Percentiles rank a stretch among this genome's conserved stretches.
These are phyloP conservation scores for Neurospora sp. DNA, from an alignment of 495 filamentous ascomycete species.

Conservation along the genomic window DNA sequence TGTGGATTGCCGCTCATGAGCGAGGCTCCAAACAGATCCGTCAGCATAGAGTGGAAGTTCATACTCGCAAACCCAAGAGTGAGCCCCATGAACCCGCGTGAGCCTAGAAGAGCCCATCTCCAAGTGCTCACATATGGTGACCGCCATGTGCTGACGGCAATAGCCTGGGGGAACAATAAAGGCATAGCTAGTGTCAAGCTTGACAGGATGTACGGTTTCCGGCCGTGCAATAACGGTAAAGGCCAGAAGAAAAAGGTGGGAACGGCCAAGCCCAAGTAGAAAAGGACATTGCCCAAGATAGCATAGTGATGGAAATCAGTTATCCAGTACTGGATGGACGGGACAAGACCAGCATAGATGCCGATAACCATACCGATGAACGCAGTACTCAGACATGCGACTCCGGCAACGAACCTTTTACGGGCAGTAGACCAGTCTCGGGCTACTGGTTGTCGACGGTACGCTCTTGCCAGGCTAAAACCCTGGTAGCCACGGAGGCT, in stretches of 20 bases:
- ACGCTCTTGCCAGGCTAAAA: slow-evolving; percentile 45
- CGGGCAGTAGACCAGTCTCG: slow-evolving; percentile 53
- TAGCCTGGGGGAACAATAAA: slow-evolving; percentile 63
- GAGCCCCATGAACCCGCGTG: slow-evolving; percentile 53
- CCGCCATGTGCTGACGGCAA: slow-evolving; percentile 43
- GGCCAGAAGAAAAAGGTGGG: slow-evolving; percentile 64
- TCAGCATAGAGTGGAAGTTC: slow-evolving; percentile 59
- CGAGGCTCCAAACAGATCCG: slow-evolving; percentile 65
- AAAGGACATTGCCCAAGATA: slow-evolving; percentile 61
- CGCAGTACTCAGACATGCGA: slow-evolving; percentile 62
- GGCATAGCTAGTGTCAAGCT: slow-evolving; percentile 58
- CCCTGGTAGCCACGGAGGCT: slow-evolving; percentile 34
- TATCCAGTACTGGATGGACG: slow-evolving; percentile 64
- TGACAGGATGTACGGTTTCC: slow-evolving; percentile 62
- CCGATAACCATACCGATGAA: slow-evolving; percentile 59
- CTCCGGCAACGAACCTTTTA: slow-evolving; percentile 55
- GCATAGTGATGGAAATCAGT: slow-evolving; percentile 53
- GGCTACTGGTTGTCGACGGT: slow-evolving; percentile 44
- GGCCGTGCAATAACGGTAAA: slow-evolving; percentile 62
- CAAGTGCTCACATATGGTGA: slow-evolving; percentile 48
- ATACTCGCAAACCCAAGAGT: slow-evolving; percentile 65
- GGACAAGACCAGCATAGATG: slow-evolving; percentile 65
- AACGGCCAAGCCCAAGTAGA: slow-evolving; percentile 58
- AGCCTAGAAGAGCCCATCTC: slow-evolving; percentile 50
- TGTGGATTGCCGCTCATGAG: slow-evolving; percentile 61